Conservation (phyloP, 495 filamentous ascomycete genomes). For the Penicillium silybi region DNA sequence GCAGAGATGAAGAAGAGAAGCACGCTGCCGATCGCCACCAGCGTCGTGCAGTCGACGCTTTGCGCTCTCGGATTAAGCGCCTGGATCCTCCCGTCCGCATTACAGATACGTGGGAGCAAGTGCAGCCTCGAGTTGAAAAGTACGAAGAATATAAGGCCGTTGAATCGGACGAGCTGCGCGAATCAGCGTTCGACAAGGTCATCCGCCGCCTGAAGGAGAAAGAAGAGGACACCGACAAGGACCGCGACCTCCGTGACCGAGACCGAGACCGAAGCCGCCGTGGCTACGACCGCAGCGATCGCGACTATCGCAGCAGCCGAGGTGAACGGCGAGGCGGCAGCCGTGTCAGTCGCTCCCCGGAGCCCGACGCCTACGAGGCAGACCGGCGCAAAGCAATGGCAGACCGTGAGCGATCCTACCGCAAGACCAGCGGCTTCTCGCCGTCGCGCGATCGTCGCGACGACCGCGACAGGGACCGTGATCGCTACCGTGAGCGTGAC, state of each 20-base stretch:
- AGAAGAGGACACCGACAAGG: constrained; percentile 77
- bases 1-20: constrained; percentile 79
- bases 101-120: constrained; percentile 80
- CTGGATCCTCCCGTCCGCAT: constrained; percentile 78
- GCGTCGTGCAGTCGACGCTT: constrained; percentile 75
- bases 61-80: constrained; percentile 85
- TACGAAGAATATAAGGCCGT: constrained; percentile 79
- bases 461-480: constrained; percentile 55
- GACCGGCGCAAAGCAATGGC: constrained; percentile 82
- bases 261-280: constrained; percentile 58
- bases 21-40: constrained; percentile 79
- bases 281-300: constrained; percentile 52
- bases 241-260: constrained; percentile 55
- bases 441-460: constrained; percentile 48
- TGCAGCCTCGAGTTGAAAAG: constrained; percentile 72
- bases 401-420: constrained; percentile 82
- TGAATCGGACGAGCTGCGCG: constrained; percentile 74
- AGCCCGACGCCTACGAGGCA: constrained; percentile 82
- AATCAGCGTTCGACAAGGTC: constrained; percentile 86
- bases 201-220: constrained; percentile 86
- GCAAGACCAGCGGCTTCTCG: constrained; percentile 65
- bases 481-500: constrained; percentile 47
- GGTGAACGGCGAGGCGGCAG: constrained; percentile 56
- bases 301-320: constrained; percentile 48
- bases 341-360: constrained; percentile 70